A percentile compares a stretch with the other conserved stretches of the same genome.
These are phyloP conservation scores for Chaetomium sp. DNA, from an alignment of 2,329 filamentous ascomycete genomes.

Conservation along the genomic window DNA sequence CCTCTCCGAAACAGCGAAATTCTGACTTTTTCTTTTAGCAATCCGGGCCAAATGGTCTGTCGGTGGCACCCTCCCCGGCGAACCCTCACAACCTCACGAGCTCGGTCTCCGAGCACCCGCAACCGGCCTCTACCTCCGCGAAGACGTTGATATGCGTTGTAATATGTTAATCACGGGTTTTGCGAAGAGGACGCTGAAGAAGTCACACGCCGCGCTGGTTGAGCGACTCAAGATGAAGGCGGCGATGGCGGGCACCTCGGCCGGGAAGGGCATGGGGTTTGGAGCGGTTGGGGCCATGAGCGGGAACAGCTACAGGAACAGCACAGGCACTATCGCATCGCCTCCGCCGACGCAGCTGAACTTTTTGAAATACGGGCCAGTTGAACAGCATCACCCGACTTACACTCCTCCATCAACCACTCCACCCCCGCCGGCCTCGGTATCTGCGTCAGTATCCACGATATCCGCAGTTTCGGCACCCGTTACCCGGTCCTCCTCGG, in stretches of 20 bases:
- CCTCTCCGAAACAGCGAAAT: neutral
- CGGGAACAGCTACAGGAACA: neutral
- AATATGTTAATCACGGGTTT: constrained; percentile 70
- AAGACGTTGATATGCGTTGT: constrained; percentile 78
- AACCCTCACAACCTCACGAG: constrained; percentile 59
- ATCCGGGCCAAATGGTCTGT: constrained; percentile 71
- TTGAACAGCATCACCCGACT: neutral
- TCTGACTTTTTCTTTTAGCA: constrained; percentile 25
- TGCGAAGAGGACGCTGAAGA: constrained; percentile 76
- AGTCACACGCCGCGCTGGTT: constrained; percentile 65
- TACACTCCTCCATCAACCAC: neutral
- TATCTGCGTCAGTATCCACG: no score
- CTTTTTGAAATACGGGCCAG: no score
- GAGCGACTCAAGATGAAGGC: constrained; percentile 53
- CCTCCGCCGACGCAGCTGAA: neutral
- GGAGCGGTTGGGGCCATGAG: no score
- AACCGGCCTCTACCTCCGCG: constrained; percentile 70
- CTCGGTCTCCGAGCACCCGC: constrained; percentile 59
- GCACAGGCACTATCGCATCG: neutral
- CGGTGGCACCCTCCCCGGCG: constrained; percentile 63
- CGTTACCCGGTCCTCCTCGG: constrained; percentile 6
- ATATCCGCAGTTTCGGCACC: neutral
- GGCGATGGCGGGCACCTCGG: constrained; percentile 24
- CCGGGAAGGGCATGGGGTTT: no score
- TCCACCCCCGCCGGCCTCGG: no score